Evolutionary conservation across 345 rosid genomes (phyloP).

Genomic region (Eucalyptus erythrocorys): DNA sequence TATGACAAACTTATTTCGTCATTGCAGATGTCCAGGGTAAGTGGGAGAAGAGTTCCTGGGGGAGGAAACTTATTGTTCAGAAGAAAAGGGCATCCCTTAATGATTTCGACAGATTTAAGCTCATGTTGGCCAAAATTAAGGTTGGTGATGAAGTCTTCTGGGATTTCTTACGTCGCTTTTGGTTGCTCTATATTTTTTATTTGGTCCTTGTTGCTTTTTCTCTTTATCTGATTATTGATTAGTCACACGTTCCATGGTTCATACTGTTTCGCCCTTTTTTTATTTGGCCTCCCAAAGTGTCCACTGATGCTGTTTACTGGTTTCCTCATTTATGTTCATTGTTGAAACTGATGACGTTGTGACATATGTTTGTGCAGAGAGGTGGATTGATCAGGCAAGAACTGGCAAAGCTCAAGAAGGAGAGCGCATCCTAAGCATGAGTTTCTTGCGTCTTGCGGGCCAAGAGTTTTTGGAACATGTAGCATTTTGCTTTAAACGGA

Average conservation of each 20-base stretch:
- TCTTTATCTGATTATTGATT: neutral
- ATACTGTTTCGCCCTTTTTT: neutral
- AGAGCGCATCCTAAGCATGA: conserved; percentile 8
- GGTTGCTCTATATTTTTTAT: too few relatives aligned
- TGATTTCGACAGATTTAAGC: conserved; percentile 78
- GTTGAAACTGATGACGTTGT: neutral
- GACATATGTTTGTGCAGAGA: conserved; percentile 16
- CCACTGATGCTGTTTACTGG: neutral
- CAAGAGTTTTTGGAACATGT: neutral
- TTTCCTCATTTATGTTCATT: neutral
- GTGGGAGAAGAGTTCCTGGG: conserved; percentile 92
- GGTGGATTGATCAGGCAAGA: conserved; percentile 53
- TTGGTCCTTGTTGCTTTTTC: neutral
- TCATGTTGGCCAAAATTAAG: conserved; percentile 89
- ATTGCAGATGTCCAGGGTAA: conserved; percentile 60
- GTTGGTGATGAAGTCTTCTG: conserved; percentile 5
- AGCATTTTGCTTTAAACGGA: neutral
- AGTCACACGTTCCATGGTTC: neutral
- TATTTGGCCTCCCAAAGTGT: neutral
- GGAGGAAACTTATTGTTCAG: conserved; percentile 69
- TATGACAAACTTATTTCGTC: neutral
- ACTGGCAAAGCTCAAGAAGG: conserved; percentile 51
- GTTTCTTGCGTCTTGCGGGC: neutral
- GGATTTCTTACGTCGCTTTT: neutral
- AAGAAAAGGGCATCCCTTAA: conserved; percentile 65